Conservation (phyloP, 1,284 basidiomycete species). For the Ceratobasidium sp. region DNA sequence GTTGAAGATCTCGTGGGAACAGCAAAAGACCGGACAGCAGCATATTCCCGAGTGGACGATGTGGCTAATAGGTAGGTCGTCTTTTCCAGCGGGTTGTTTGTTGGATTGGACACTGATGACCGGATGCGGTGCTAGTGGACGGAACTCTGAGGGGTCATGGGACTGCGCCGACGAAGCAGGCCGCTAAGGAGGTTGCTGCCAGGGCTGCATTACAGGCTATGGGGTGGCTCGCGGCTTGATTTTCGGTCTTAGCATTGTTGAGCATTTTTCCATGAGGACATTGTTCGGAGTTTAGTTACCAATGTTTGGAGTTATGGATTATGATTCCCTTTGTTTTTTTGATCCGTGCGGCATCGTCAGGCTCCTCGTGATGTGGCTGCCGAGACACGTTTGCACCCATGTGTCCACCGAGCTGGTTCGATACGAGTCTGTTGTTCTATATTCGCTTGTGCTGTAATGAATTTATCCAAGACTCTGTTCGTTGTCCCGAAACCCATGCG, state of each 20-base stretch:
- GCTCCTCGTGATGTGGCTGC: slow-evolving; percentile 1
- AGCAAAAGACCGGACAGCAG: slow-evolving; percentile 32
- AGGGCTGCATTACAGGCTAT: slow-evolving; percentile 30
- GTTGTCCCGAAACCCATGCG: neutral
- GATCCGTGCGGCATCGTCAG: neutral
- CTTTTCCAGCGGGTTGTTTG: neutral
- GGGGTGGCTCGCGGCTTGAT: slow-evolving; percentile 31
- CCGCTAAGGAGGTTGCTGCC: slow-evolving; percentile 40
- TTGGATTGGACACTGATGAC: slow-evolving; percentile 20
- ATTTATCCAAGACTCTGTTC: neutral
- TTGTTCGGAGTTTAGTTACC: neutral
- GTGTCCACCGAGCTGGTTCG: neutral
- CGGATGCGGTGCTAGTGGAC: slow-evolving; percentile 15
- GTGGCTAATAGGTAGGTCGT: slow-evolving; percentile 38
- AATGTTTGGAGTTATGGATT: slow-evolving; percentile 20
- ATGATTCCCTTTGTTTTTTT: neutral
- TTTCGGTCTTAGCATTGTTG: neutral
- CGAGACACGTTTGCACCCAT: neutral
- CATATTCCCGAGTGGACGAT: slow-evolving; percentile 45
- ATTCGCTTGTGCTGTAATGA: neutral
- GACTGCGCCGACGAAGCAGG: slow-evolving; percentile 41
- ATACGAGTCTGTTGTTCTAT: neutral
- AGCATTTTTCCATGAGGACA: neutral
- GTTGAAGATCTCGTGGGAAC: slow-evolving; percentile 27
- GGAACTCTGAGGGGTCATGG: slow-evolving; percentile 39